phyloP scores from a whole-genome alignment of 1,139 yeast species.

The Scheffersomyces titani region DNA sequence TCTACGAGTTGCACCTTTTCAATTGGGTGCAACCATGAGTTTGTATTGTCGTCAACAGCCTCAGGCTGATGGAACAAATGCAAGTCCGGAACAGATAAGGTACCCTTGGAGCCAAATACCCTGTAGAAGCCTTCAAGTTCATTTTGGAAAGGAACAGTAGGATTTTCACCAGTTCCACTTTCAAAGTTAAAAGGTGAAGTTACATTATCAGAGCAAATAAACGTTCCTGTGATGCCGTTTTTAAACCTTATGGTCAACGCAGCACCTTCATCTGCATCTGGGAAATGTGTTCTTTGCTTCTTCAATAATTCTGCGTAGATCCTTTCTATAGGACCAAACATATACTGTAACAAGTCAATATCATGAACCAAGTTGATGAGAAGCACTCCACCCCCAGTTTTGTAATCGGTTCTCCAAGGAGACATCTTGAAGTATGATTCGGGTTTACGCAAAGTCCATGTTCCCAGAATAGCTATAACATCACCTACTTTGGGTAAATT shows the following conservation, averaged over 20 bases:
- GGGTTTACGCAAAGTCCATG: constrained; percentile 40
- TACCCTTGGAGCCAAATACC: constrained; percentile 39
- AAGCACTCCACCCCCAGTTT: constrained; percentile 41
- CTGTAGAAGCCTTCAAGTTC: constrained; percentile 36
- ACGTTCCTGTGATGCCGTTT: constrained; percentile 39
- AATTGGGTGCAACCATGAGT: constrained; percentile 23
- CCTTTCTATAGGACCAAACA: constrained; percentile 39
- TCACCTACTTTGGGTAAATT: constrained; percentile 30
- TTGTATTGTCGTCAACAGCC: constrained; percentile 11
- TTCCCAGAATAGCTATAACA: constrained; percentile 40
- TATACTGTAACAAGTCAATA: constrained; percentile 36
- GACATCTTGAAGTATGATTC: constrained; percentile 31
- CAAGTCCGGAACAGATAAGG: constrained; percentile 40
- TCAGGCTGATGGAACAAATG: constrained; percentile 32
- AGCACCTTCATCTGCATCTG: constrained; percentile 44
- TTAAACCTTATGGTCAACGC: constrained; percentile 33
- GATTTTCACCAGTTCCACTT: constrained; percentile 44
- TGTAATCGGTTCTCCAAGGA: constrained; percentile 36
- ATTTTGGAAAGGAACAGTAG: constrained; percentile 32
- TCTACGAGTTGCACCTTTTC: constrained; percentile 12
- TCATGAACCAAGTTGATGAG: constrained; percentile 44
- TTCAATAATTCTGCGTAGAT: constrained; percentile 38
- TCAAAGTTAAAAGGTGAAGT: constrained; percentile 43
- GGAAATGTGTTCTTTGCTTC: constrained; percentile 30
- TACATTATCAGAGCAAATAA: constrained; percentile 41